Percentiles rank a stretch among this genome's conserved stretches.
These are phyloP conservation scores for Aspergillus avenaceus DNA, from an alignment of 495 filamentous ascomycete genomes.

Conservation along the genomic window DNA sequence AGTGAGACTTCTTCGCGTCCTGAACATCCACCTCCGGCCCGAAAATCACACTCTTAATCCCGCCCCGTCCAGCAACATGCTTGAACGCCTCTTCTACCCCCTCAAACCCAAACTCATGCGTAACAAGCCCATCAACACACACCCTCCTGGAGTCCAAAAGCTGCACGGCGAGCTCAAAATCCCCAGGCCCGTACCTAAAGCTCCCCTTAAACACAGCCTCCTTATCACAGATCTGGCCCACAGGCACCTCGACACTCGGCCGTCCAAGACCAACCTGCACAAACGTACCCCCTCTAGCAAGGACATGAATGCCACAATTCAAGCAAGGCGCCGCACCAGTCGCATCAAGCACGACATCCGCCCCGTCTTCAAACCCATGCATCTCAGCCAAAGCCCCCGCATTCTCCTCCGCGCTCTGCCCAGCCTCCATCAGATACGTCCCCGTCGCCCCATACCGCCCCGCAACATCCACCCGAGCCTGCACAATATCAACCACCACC, in stretches of 20 bases:
- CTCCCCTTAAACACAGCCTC: slow-evolving; percentile 74
- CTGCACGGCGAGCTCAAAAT: slow-evolving; percentile 71
- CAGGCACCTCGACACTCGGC: slow-evolving; percentile 71
- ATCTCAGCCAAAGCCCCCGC: slow-evolving; percentile 50
- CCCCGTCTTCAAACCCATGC: slow-evolving; percentile 44
- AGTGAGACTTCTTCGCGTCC: slow-evolving; percentile 4
- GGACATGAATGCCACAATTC: slow-evolving; percentile 62
- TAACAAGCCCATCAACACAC: slow-evolving; percentile 68
- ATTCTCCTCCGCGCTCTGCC: slow-evolving; percentile 49
- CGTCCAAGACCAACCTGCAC: slow-evolving; percentile 83
- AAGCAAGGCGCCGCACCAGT: slow-evolving; percentile 72
- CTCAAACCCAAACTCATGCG: slow-evolving; percentile 30
- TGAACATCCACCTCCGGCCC: slow-evolving; percentile 22
- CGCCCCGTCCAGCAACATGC: slow-evolving; percentile 15
- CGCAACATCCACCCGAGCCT: slow-evolving; percentile 64
- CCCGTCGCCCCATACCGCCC: slow-evolving; percentile 60
- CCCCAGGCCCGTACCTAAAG: slow-evolving; percentile 76
- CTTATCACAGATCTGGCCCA: slow-evolving; percentile 74
- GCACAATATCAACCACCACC: slow-evolving; percentile 72
- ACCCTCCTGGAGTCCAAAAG: slow-evolving; percentile 61
- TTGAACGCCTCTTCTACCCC: slow-evolving; percentile 18
- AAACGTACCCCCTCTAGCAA: slow-evolving; percentile 69
- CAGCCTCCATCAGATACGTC: slow-evolving; percentile 43
- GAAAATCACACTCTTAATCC: slow-evolving; percentile 31
- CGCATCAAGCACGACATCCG: slow-evolving; percentile 74